Conservation (phyloP, 768 basidiomycete genomes). For the Pleurotus tuoliensis region DNA sequence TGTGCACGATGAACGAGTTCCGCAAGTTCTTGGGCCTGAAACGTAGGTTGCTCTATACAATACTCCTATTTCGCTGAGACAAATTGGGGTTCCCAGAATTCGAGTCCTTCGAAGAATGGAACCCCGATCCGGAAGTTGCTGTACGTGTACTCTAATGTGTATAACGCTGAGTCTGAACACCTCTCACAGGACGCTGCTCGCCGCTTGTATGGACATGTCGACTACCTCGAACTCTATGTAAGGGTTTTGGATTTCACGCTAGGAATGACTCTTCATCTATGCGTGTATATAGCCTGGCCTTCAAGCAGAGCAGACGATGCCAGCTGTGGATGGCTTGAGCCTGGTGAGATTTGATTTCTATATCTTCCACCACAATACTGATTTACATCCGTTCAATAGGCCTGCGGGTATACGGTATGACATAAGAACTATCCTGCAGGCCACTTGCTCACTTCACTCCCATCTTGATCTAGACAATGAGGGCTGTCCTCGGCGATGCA, state of each 20-base stretch:
- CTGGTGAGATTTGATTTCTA: too few species aligned
- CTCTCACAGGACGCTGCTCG: slow-evolving; percentile 23
- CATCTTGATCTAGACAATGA: slow-evolving; percentile 3
- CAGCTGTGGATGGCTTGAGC: slow-evolving; percentile 39
- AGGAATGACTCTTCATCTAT: too few species aligned
- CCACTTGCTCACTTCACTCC: background rate
- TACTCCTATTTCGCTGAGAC: background rate
- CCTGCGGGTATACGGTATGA: slow-evolving; percentile 53
- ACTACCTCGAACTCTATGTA: slow-evolving; percentile 35
- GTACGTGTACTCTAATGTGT: slow-evolving; percentile 32
- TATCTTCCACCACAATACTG: too few species aligned
- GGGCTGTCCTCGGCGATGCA: slow-evolving; percentile 51
- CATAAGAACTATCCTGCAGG: background rate
- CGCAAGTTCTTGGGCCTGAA: slow-evolving; percentile 45
- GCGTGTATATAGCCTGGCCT: slow-evolving; percentile 19
- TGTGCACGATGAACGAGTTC: slow-evolving; percentile 56
- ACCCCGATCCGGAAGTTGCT: slow-evolving; percentile 39
- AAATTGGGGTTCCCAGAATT: slow-evolving; percentile 24
- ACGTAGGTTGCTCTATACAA: slow-evolving; percentile 19
- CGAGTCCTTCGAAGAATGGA: slow-evolving; percentile 52
- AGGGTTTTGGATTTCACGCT: background rate
- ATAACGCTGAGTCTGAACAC: slow-evolving; percentile 31
- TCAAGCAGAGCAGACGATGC: slow-evolving; percentile 52
- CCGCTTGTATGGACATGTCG: slow-evolving; percentile 29
- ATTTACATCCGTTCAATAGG: slow-evolving; percentile 24